Percentiles rank a stretch among this genome's conserved stretches.
Evolutionary conservation across 2,329 filamentous ascomycete species (phyloP).

Genomic region (Immersiporthe knoxdaviesiana): DNA sequence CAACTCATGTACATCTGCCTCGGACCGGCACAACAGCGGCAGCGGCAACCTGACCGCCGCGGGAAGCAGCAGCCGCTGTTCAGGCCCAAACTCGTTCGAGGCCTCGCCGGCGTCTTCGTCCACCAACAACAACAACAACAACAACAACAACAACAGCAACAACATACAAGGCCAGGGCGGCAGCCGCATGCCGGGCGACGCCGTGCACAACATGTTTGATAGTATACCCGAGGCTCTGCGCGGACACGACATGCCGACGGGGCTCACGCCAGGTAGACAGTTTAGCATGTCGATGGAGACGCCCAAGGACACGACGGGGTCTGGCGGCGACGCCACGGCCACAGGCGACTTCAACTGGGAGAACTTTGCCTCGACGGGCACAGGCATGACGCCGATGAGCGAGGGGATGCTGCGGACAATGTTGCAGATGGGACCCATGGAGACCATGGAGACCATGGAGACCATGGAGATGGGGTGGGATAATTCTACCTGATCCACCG

Average conservation of each 20-base stretch:
- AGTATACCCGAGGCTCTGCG: conserved; percentile 46
- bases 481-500: conserved; percentile 31
- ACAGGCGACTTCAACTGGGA: conserved; percentile 41
- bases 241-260: conserved; percentile 42
- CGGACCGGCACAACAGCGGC: conserved; percentile 40
- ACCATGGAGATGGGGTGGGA: conserved; percentile 54
- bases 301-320: conserved; percentile 37
- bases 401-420: conserved; percentile 61
- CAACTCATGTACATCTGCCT: conserved; percentile 57
- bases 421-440: conserved; percentile 63
- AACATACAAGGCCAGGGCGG: conserved; percentile 36
- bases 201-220: conserved; percentile 40
- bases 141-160: too few relatives aligned
- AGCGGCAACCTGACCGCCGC: conserved; percentile 13
- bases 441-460: conserved; percentile 63
- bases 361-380: conserved; percentile 38
- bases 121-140: too few relatives aligned
- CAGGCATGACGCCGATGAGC: conserved; percentile 57
- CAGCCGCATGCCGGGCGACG: conserved; percentile 38
- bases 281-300: conserved; percentile 42
- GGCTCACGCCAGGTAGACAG: conserved; percentile 40
- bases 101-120: conserved; percentile 54
- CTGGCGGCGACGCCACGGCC: background rate
- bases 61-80: conserved; percentile 38
- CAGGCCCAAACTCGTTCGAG: conserved; percentile 53